These are phyloP conservation scores for Blepharisma stoltei DNA, from an alignment of 73 alveolate genomes.

Conservation along the genomic window DNA sequence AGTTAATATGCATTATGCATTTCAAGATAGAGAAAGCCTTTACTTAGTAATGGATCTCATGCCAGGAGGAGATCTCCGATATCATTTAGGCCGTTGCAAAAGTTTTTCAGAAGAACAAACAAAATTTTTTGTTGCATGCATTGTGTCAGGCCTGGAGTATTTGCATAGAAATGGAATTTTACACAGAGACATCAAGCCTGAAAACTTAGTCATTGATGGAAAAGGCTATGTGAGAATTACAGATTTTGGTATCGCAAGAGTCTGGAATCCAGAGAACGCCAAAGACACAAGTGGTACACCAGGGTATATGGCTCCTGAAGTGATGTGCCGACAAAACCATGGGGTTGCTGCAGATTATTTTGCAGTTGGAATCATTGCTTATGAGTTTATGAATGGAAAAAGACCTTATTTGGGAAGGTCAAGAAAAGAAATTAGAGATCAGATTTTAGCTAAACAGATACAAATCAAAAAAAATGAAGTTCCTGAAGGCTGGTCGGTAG, in stretches of 20 bases:
- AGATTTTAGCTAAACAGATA: slow-evolving; percentile 63
- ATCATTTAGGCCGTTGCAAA: slow-evolving; percentile 25
- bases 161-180: slow-evolving; percentile 59
- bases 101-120: slow-evolving; percentile 35
- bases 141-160: slow-evolving; percentile 61
- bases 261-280: slow-evolving; percentile 51
- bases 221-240: slow-evolving; percentile 71
- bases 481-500: slow-evolving; percentile 69
- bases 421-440: slow-evolving; percentile 59
- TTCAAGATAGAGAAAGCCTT: slow-evolving; percentile 51
- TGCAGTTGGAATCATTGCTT: slow-evolving; percentile 78
- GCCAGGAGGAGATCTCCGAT: slow-evolving; percentile 74
- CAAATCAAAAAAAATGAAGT: slow-evolving; percentile 46
- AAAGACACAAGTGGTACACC: slow-evolving; percentile 42
- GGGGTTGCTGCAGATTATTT: slow-evolving; percentile 65
- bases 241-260: slow-evolving; percentile 76
- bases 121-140: slow-evolving; percentile 70
- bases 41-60: slow-evolving; percentile 58
- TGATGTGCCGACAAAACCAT: slow-evolving; percentile 71
- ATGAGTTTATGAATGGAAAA: slow-evolving; percentile 69
- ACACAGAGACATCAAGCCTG: slow-evolving; percentile 88
- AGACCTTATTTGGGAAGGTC: slow-evolving; percentile 71
- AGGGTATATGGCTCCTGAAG: slow-evolving; percentile 72
- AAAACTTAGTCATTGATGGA: slow-evolving; percentile 66
- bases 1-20: slow-evolving; percentile 58